A percentile compares a stretch with the other conserved stretches of the same genome.
Conservation (phyloP, 192 early-diverging fungal species). For the Coemansia sp. region DNA sequence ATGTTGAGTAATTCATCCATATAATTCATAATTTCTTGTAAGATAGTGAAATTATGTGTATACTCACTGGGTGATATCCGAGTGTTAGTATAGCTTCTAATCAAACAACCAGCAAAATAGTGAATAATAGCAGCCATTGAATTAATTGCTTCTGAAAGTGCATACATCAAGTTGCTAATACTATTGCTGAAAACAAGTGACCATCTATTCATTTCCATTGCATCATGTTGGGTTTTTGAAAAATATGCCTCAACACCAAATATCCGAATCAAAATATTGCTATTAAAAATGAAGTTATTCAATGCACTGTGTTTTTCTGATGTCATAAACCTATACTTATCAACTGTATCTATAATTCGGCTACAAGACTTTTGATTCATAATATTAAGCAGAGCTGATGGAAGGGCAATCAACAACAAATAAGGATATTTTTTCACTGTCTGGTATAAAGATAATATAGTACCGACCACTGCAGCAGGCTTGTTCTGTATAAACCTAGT, state of each 20-base stretch:
- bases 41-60: background rate
- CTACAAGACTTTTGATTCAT: background rate
- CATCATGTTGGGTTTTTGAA: too few relatives aligned
- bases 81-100: background rate
- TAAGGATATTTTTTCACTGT: background rate
- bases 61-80: background rate
- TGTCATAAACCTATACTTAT: background rate
- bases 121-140: background rate
- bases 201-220: too few relatives aligned
- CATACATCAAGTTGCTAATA: too few relatives aligned
- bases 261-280: too few relatives aligned
- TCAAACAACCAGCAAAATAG: background rate
- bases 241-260: too few relatives aligned
- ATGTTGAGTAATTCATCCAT: background rate
- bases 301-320: background rate
- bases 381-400: background rate
- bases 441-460: background rate
- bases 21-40: too few relatives aligned
- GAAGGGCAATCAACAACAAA: background rate
- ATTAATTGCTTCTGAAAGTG: too few relatives aligned
- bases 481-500: background rate
- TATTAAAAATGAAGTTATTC: too few relatives aligned
- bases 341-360: too few relatives aligned
- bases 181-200: too few relatives aligned
- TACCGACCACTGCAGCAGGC: background rate